Evolutionary conservation across 1,284 basidiomycete species (phyloP), one percentile per base, ranked within the genome.

Genomic region (Amanita bisporigera): DNA sequence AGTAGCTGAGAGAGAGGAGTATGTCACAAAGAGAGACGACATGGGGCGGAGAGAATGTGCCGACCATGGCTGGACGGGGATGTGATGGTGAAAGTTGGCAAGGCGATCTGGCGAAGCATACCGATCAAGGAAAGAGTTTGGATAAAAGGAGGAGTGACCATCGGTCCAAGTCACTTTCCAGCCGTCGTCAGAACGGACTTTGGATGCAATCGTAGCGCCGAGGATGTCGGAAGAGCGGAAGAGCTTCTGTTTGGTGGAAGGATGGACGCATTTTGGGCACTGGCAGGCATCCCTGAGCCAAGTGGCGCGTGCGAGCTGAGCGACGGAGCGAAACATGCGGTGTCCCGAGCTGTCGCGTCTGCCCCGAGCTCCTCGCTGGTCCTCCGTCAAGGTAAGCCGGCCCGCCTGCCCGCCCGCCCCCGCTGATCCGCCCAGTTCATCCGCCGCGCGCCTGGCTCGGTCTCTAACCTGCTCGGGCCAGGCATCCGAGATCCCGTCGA

Each of bases 201-300:
- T 21, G 15, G 49, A 31, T 0, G 40, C 54, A 50, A 57, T 52
- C 4, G 63, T 19, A 4, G 63, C 11, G 4, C 54, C 29, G n/a
- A 63, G 36, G 2, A 17, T 82, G 80, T 93, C 90, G 0, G 90
- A 88, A 0, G 92, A 88, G 60, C 87, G 82, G 75, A 91, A 90
- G 1, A 95, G 83, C 76, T 93, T 94, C 78, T 96, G 94, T 12
- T 80, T 81, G 0, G 91, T 94, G n/a, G 87, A 85, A 0, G 90
- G 87, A 74, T 96, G 90, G 6, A 95, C 82, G 67, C 90, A 93
- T 10, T 80, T 74, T 0, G 78, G 66, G 43, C 82, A 84, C 64
- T 83, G 83, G 65, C 84, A 85, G 2, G 84, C 79, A 73, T 86
- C 82, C 66, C 83, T 83, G 62, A 86, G 76, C 84, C 83, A 83